These are phyloP conservation scores for Alternaria sp. DNA, from an alignment of 2,329 filamentous ascomycete genomes.

Conservation along the genomic window DNA sequence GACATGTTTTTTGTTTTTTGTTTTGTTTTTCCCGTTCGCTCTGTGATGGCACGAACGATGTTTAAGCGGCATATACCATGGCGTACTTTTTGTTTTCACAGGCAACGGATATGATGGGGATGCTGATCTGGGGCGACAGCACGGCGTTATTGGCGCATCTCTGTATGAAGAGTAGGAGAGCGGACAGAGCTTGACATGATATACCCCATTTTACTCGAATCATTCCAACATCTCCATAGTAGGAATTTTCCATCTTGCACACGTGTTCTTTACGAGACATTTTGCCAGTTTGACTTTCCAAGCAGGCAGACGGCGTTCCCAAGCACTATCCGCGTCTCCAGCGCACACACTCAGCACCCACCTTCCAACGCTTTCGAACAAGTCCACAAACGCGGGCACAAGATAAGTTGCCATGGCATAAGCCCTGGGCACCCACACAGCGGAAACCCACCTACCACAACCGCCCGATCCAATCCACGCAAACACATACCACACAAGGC, in stretches of 20 bases:
- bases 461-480: conserved; percentile 3
- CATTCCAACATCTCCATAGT: conserved; percentile 6
- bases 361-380: not conserved
- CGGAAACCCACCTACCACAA: not conserved
- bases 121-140: conserved; percentile 31
- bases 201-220: conserved; percentile 30
- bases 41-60: conserved; percentile 21
- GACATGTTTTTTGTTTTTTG: not conserved
- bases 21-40: conserved; percentile 9
- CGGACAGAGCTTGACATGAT: conserved; percentile 27
- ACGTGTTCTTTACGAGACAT: not conserved
- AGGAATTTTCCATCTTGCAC: not conserved
- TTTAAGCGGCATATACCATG: conserved; percentile 37
- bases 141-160: conserved; percentile 28
- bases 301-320: conserved; percentile 9
- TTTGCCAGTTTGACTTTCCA: conserved; percentile 1
- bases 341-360: not conserved
- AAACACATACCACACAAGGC: not conserved
- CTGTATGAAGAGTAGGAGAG: conserved; percentile 6
- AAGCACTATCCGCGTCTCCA: conserved; percentile 9
- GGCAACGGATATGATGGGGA: conserved; percentile 16
- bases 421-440: not conserved
- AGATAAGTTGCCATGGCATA: not conserved
- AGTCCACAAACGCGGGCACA: not conserved
- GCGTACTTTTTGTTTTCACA: conserved; percentile 20